These are phyloP conservation scores for Chlorella vulgaris DNA, from an alignment of 139 green algal species.

Conservation along the genomic window DNA sequence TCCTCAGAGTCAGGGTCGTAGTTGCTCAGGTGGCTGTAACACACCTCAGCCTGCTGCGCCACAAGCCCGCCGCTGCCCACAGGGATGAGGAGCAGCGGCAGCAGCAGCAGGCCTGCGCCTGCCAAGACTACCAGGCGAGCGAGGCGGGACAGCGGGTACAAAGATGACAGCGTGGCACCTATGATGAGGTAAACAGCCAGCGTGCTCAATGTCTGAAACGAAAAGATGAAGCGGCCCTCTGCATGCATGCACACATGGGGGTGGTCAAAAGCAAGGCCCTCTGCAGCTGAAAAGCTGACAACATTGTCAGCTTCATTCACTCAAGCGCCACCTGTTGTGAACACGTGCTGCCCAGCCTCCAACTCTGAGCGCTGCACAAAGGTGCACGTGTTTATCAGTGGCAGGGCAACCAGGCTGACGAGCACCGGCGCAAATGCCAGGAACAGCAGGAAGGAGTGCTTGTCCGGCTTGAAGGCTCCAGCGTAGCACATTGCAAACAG, in stretches of 20 bases:
- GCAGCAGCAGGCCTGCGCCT: slow-evolving; percentile 53
- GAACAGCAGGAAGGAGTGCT: slow-evolving; percentile 62
- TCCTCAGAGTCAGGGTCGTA: background rate
- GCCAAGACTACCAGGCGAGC: slow-evolving; percentile 4
- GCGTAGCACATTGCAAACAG: slow-evolving; percentile 60
- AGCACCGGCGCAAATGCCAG: slow-evolving; percentile 50
- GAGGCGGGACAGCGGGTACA: slow-evolving; percentile 5
- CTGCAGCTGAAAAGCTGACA: no score
- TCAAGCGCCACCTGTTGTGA: slow-evolving; percentile 16
- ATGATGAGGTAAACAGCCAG: slow-evolving; percentile 63
- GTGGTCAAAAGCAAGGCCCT: background rate
- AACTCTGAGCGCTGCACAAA: slow-evolving; percentile 41
- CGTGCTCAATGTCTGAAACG: slow-evolving; percentile 41
- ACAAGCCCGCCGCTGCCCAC: slow-evolving; percentile 37
- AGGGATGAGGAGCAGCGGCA: slow-evolving; percentile 49
- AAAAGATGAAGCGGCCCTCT: slow-evolving; percentile 40
- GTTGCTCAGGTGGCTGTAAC: background rate
- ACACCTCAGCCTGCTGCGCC: background rate
- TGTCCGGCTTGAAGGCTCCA: slow-evolving; percentile 45
- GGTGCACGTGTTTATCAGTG: slow-evolving; percentile 58
- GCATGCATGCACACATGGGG: background rate
- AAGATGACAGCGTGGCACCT: background rate
- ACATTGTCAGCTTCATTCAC: no score
- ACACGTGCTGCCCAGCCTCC: slow-evolving; percentile 17
- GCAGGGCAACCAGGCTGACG: slow-evolving; percentile 30